phyloP scores from a whole-genome alignment of 2,329 filamentous ascomycete genomes.

The Leptoxyphium fumago region DNA sequence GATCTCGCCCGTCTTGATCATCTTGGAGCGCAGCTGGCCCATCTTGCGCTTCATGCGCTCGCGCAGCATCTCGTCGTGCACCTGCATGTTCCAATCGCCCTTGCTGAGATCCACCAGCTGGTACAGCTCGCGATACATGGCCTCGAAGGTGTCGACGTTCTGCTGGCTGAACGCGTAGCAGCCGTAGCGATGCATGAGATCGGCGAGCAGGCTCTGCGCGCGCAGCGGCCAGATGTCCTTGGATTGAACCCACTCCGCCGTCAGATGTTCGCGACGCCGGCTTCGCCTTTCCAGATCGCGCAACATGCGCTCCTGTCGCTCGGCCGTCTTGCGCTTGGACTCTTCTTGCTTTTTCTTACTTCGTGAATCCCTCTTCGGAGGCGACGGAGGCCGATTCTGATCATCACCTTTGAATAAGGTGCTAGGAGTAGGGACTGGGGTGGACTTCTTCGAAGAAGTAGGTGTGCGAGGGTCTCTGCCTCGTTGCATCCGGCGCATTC shows the following conservation, averaged over 20 bases:
- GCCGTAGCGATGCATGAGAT: constrained; percentile 22
- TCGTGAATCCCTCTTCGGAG: constrained; percentile 20
- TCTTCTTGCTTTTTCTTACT: constrained; percentile 24
- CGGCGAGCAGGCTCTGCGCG: constrained; percentile 19
- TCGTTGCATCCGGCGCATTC: constrained; percentile 19
- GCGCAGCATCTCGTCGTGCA: constrained; percentile 22
- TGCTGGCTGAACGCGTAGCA: constrained; percentile 19
- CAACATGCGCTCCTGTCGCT: constrained; percentile 23
- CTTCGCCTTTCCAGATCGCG: constrained; percentile 21
- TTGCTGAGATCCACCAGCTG: constrained; percentile 20
- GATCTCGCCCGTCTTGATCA: constrained; percentile 25
- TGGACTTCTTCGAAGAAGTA: constrained; percentile 3
- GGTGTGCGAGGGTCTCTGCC: constrained; percentile 10
- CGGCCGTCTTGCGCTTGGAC: constrained; percentile 20
- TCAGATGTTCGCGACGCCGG: constrained; percentile 21
- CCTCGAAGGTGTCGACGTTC: constrained; percentile 18
- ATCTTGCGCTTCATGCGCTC: constrained; percentile 25
- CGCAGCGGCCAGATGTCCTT: constrained; percentile 24
- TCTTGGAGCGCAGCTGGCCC: constrained; percentile 23
- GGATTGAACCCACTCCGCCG: constrained; percentile 23
- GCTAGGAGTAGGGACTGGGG: constrained; percentile 6
- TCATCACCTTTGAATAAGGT: constrained; percentile 6
- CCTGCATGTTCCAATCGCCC: constrained; percentile 19
- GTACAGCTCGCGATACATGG: constrained; percentile 21
- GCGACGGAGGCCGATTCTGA: constrained; percentile 11